Conservation (phyloP, 1,284 basidiomycete genomes). For the Cutaneotrichosporon sp. region DNA sequence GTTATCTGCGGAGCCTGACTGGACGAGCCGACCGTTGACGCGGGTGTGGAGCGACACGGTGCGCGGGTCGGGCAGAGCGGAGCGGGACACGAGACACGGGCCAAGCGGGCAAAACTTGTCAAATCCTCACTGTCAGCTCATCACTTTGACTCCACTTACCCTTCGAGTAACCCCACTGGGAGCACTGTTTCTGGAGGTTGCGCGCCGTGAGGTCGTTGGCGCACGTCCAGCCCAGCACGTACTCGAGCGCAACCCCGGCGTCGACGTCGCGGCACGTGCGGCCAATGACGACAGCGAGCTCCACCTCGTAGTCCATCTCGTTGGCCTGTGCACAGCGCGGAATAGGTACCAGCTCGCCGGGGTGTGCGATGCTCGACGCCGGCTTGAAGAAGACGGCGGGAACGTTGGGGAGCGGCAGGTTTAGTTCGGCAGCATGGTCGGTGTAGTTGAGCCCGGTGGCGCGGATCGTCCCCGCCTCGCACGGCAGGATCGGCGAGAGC, state of each 20-base stretch:
- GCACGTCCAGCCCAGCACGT: slow-evolving; percentile 72
- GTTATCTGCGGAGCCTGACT: slow-evolving; percentile 62
- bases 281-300: slow-evolving; percentile 78
- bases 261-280: slow-evolving; percentile 70
- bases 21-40: slow-evolving; percentile 64
- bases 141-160: slow-evolving; percentile 47
- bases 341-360: slow-evolving; percentile 61
- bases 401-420: slow-evolving; percentile 49
- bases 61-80: slow-evolving; percentile 64
- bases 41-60: slow-evolving; percentile 59
- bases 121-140: slow-evolving; percentile 54
- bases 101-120: slow-evolving; percentile 57
- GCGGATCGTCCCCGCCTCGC: slow-evolving; percentile 30
- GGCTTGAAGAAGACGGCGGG: slow-evolving; percentile 80
- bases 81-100: slow-evolving; percentile 65
- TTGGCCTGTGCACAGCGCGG: slow-evolving; percentile 65
- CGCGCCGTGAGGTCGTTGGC: slow-evolving; percentile 80
- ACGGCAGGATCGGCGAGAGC: slow-evolving; percentile 33
- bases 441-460: slow-evolving; percentile 35
- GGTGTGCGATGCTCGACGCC: slow-evolving; percentile 63
- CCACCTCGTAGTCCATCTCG: slow-evolving; percentile 79
- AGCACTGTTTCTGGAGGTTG: slow-evolving; percentile 59
- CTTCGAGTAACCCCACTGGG: slow-evolving; percentile 81
- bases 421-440: slow-evolving; percentile 24
- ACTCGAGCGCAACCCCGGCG: slow-evolving; percentile 68